Evolutionary conservation across 495 filamentous ascomycete genomes (phyloP), one percentile per base, ranked within the genome.

Genomic region (Annulohypoxylon nitens): DNA sequence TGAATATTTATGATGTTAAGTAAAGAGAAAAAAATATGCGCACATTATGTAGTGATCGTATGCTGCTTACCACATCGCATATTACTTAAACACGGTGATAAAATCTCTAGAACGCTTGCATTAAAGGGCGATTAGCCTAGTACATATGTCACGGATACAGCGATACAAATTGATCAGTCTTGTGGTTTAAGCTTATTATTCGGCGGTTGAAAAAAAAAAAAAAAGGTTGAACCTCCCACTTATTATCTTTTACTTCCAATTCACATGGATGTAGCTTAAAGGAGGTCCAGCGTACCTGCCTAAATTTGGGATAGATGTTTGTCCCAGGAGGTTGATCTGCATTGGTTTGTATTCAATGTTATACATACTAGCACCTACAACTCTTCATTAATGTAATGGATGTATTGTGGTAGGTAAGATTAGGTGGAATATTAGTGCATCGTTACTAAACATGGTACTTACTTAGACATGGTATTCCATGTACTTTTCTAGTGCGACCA

Each of bases 301-400:
- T 51, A 20, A 20, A 6, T 23, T 11, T 12, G 4, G 10, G 33
- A 37, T 58, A n/a, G 51, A 55, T 60, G 45, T 48, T 61, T 68
- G 57, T 54, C 53, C 53, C 6, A 12, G 20, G 39, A 6, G 41
- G 45, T 14, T 45, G 64, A 61, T 60, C 64, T 68, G 43, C 57
- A 65, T 37, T 36, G 58, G 39, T 66, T 59, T 59, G 33, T 54
- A 59, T 68, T 37, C 5, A 30, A 30, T 30, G 30, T 6, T 34
- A 58, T 16, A 36, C 37, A 30, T 48, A 54, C 50, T 36, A 2
- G 16, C 51, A 53, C 18, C 0, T 64, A 37, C 16, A 34, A 26
- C 3, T 30, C 9, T 53, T 26, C 10, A 53, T 53, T 25, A 26
- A 53, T 14, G 11, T 23, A 26, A 53, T 14, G 11, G 9, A 53